Base-by-base conservation (phyloP, 2,329 filamentous ascomycete genomes). In the Colletotrichum sp. region DNA sequence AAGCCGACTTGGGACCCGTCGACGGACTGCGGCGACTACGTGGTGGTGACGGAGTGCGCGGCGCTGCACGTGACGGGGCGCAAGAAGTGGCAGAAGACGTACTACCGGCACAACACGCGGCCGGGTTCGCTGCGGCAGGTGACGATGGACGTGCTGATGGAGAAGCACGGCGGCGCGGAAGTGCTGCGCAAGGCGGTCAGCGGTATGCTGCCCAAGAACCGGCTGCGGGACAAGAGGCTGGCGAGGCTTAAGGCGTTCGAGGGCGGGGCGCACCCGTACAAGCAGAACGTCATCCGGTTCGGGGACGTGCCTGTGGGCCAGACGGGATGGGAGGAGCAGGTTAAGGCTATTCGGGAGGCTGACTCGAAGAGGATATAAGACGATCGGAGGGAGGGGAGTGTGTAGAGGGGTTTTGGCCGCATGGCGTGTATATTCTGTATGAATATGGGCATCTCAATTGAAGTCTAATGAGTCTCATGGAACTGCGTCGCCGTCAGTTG, bases 11-110 rank as follows among this genome's bases (percentile, higher is more conserved):
- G 92, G 87, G 95, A 98, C 86, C 97, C 97, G 2, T 98, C 95
- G 27, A 98, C 96, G 75, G 97, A 99, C 89, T 98, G 97, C 89
- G 97, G 97, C 79, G 97, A 99, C 91, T 99, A 99, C 84, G 96
- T 99, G 15, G 96, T 99, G 1, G 96, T 97, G 66, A 95, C 95
- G 47, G 93, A 95, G 83, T 98, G 97, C 87, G 90, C 93, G 54
- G 92, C 96, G 62, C 88, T 99, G 64, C 92, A 96, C 86, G 93
- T 92, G 2, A 98, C 97, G 9, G 97, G 97, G 78, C 94, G 94
- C 83, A 99, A 99, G 88, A 94, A 92, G 83, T 93, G 91, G 85
- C 95, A 98, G 87, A 99, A 99, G 89, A 93, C 92, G 77, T 99
- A 99, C 89, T 98, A 98, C 88, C 91, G 94, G 68, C 97, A 98